A percentile compares a stretch with the other conserved stretches of the same genome.
These are phyloP conservation scores for Pseudozyma sp. DNA, from an alignment of 1,284 basidiomycete genomes.

Conservation along the genomic window DNA sequence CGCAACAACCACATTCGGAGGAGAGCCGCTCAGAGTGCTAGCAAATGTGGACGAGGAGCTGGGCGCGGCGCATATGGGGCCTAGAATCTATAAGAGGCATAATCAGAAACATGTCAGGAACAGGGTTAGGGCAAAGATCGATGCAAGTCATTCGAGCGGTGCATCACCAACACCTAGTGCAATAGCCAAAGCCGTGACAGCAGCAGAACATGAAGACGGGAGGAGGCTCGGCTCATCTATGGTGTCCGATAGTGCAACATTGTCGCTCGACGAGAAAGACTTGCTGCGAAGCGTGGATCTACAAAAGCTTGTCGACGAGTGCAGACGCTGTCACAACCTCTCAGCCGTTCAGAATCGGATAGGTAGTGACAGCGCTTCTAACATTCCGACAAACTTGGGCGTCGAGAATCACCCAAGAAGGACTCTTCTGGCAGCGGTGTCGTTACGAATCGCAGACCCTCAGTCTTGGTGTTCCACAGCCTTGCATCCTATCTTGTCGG, in stretches of 20 bases:
- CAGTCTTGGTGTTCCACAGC: constrained; percentile 10
- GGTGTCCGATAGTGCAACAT: too few relatives aligned
- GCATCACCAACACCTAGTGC: neutral
- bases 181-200: too few relatives aligned
- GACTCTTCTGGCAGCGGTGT: constrained; percentile 16
- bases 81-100: constrained; percentile 43
- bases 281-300: constrained; percentile 11
- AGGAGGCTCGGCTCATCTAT: neutral
- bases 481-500: constrained; percentile 1
- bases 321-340: constrained; percentile 18
- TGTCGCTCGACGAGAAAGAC: constrained; percentile 8
- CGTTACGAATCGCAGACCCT: constrained; percentile 14
- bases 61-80: constrained; percentile 48
- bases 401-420: neutral
- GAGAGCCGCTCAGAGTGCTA: constrained; percentile 39
- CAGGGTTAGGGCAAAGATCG: constrained; percentile 28
- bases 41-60: constrained; percentile 44
- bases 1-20: constrained; percentile 32
- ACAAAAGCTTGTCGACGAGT: constrained; percentile 34
- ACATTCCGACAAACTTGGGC: neutral
- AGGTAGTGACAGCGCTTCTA: neutral
- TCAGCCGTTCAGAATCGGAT: constrained; percentile 11
- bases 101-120: constrained; percentile 43
- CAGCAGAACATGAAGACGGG: neutral
- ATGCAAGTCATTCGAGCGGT: constrained; percentile 9